Evolutionary conservation across 179 eudicot genomes (phyloP).

Genomic region (Kewa caespitosa): DNA sequence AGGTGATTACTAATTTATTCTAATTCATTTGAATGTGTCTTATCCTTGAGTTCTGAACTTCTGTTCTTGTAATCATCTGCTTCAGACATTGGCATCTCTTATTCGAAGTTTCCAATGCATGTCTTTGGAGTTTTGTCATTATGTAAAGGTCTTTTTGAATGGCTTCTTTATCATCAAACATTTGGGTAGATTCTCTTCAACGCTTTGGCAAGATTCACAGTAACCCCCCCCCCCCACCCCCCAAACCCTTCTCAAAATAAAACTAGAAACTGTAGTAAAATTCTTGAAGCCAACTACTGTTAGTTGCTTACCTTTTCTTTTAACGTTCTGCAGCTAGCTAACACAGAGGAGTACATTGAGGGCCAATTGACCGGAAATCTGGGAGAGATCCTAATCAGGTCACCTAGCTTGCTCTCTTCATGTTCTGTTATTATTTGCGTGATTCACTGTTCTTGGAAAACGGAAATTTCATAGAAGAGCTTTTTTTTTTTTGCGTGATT

Average conservation of each 20-base stretch:
- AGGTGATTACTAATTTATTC: conserved; percentile 38
- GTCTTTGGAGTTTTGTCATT: not conserved
- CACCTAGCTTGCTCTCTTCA: not conserved
- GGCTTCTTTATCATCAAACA: no score
- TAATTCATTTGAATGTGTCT: conserved; percentile 2
- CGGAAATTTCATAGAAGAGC: not conserved
- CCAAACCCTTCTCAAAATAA: no score
- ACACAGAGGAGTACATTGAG: conserved; percentile 84
- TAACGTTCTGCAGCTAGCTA: conserved; percentile 54
- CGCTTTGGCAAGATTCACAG: not conserved
- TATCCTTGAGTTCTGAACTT: not conserved
- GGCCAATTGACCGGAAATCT: conserved; percentile 87
- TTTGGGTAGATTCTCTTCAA: no score
- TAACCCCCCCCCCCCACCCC: not conserved
- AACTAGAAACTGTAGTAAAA: not conserved
- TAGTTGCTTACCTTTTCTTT: not conserved
- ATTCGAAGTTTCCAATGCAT: no score
- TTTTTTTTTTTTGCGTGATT: not conserved
- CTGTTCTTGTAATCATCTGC: not conserved
- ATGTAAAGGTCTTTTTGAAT: not conserved
- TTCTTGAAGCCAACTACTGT: not conserved
- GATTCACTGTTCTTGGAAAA: not conserved
- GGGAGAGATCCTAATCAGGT: conserved; percentile 95
- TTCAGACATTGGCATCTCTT: not conserved
- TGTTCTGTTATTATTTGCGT: not conserved